Percentiles rank a stretch among this genome's conserved stretches.
Evolutionary conservation across 768 basidiomycete genomes (phyloP).

Genomic region (Pulveroboletus sp.): DNA sequence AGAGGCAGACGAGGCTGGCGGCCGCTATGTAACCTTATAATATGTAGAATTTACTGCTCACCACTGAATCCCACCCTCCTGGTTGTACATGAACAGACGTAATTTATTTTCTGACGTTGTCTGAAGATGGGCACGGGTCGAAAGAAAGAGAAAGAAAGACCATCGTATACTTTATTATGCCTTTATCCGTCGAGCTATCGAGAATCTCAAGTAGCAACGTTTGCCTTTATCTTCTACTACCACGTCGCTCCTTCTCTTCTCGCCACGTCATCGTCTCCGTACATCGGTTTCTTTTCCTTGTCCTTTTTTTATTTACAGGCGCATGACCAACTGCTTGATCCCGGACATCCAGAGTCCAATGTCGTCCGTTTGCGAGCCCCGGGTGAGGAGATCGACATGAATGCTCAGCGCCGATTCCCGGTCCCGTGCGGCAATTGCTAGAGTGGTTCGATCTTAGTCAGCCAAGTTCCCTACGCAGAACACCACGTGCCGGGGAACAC

Average conservation of each 20-base stretch:
- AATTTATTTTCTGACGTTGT: no score
- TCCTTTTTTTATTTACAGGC: constrained; percentile 36
- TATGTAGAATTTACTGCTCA: not conserved
- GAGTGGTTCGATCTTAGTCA: not conserved
- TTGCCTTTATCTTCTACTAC: not conserved
- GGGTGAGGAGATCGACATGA: constrained; percentile 81
- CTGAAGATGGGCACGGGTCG: not conserved
- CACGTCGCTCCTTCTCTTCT: not conserved
- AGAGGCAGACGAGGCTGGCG: not conserved
- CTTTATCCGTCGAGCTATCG: not conserved
- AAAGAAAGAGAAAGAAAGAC: not conserved
- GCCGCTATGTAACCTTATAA: constrained; percentile 3
- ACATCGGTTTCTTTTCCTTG: not conserved
- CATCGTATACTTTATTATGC: not conserved
- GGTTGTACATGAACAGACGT: not conserved
- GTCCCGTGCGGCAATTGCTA: constrained; percentile 81
- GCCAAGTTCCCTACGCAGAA: not conserved
- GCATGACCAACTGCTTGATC: constrained; percentile 80
- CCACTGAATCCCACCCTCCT: no score
- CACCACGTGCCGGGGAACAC: constrained; percentile 14
- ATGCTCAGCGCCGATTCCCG: constrained; percentile 72
- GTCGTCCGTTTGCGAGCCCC: constrained; percentile 74
- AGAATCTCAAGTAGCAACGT: not conserved
- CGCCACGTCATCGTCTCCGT: not conserved
- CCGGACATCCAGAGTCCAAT: constrained; percentile 87